These are phyloP conservation scores for Grosmannia penicillata DNA, from an alignment of 2,329 filamentous ascomycete species.

Conservation along the genomic window DNA sequence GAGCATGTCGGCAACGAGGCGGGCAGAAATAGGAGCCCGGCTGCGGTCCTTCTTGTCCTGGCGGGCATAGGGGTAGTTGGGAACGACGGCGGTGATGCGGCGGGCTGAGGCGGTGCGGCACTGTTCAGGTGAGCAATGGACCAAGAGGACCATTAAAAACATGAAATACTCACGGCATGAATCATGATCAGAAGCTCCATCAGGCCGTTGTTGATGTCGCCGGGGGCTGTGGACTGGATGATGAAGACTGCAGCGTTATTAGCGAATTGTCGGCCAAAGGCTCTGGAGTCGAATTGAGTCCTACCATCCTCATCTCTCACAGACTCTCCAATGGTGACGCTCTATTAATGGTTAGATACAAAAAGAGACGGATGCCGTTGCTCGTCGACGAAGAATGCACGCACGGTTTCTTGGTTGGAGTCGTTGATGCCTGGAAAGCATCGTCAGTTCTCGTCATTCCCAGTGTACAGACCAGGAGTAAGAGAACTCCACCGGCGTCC, in stretches of 20 bases:
- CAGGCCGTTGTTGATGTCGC: slow-evolving; percentile 93
- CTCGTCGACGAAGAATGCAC: neutral
- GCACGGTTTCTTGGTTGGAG: slow-evolving; percentile 63
- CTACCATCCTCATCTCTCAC: slow-evolving; percentile 82
- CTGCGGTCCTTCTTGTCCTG: slow-evolving; percentile 71
- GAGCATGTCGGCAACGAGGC: slow-evolving; percentile 94
- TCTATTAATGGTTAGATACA: slow-evolving; percentile 17
- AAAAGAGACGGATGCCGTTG: no score
- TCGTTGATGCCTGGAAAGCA: slow-evolving; percentile 43
- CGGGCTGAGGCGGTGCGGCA: slow-evolving; percentile 13
- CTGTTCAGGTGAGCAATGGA: neutral
- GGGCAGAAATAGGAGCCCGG: slow-evolving; percentile 86
- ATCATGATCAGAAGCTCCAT: slow-evolving; percentile 99
- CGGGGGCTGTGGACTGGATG: slow-evolving; percentile 83
- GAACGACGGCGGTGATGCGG: slow-evolving; percentile 21
- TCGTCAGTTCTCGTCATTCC: slow-evolving; percentile 1
- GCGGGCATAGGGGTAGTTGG: slow-evolving; percentile 90
- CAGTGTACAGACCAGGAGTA: neutral
- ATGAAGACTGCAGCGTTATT: slow-evolving; percentile 50
- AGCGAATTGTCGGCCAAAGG: neutral
- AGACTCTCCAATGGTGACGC: slow-evolving; percentile 88
- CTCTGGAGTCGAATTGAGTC: neutral
- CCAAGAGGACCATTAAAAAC: neutral
- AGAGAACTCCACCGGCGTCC: neutral
- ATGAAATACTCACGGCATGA: slow-evolving; percentile 42